A percentile compares a stretch with the other conserved stretches of the same genome.
Evolutionary conservation across 495 filamentous ascomycete genomes (phyloP).

Genomic region (Bathelium albidoporum): DNA sequence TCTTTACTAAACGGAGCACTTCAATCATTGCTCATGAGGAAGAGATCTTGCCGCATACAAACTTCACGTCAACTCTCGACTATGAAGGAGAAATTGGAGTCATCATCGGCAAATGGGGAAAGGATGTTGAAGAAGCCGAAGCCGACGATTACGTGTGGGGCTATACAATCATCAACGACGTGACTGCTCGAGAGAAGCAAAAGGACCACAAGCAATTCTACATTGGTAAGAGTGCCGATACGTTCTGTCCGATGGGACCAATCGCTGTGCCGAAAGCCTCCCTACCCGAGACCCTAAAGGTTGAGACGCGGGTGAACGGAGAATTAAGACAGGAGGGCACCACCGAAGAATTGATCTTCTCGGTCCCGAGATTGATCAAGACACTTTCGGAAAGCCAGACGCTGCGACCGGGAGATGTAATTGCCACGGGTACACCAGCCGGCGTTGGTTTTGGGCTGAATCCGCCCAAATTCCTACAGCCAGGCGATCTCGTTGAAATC

Average conservation of each 20-base stretch:
- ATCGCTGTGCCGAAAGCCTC: conserved; percentile 39
- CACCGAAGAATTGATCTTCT: conserved; percentile 38
- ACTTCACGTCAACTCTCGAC: conserved; percentile 42
- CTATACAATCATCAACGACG: conserved; percentile 48
- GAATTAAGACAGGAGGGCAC: conserved; percentile 35
- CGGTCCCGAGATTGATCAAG: conserved; percentile 34
- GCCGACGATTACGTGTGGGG: conserved; percentile 47
- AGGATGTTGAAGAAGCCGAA: conserved; percentile 35
- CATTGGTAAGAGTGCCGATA: conserved; percentile 43
- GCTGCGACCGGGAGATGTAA: conserved; percentile 36
- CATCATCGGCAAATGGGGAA: conserved; percentile 43
- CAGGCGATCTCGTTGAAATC: conserved; percentile 36
- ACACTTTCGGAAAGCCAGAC: conserved; percentile 38
- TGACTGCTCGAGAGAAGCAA: conserved; percentile 46
- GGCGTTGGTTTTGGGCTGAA: conserved; percentile 43
- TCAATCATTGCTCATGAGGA: conserved; percentile 42
- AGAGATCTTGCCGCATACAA: conserved; percentile 38
- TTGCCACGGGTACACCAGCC: conserved; percentile 42
- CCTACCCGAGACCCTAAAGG: conserved; percentile 31
- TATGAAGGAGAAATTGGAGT: conserved; percentile 51
- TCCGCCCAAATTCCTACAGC: conserved; percentile 37
- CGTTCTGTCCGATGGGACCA: conserved; percentile 47
- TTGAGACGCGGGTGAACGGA: conserved; percentile 39
- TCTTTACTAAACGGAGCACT: conserved; percentile 47
- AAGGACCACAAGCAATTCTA: conserved; percentile 50